Evolutionary conservation across 2,329 filamentous ascomycete species (phyloP).

Genomic region (Penicillium sp.): DNA sequence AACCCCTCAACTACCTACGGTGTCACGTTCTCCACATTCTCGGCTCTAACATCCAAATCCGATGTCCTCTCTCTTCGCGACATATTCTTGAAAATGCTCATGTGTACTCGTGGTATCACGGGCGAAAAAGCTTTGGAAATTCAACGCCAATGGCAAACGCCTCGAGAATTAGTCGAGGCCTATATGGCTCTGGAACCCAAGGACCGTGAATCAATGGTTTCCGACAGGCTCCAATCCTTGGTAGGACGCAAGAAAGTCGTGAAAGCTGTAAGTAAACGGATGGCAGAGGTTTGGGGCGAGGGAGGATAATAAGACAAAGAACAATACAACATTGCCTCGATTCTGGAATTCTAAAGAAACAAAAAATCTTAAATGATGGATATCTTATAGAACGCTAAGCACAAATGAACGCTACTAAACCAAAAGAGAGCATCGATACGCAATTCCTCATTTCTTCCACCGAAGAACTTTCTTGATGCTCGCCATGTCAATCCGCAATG

Average conservation of each 20-base stretch:
- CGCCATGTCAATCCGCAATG: conserved; percentile 51
- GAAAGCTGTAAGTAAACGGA: conserved; percentile 59
- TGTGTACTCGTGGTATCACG: conserved; percentile 69
- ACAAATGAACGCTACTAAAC: no score
- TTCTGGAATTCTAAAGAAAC: no score
- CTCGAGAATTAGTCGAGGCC: conserved; percentile 63
- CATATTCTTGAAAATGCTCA: conserved; percentile 76
- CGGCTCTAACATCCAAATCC: conserved; percentile 67
- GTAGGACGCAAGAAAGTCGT: conserved; percentile 64
- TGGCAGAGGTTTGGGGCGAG: conserved; percentile 65
- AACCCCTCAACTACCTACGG: conserved; percentile 49
- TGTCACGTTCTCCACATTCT: conserved; percentile 66
- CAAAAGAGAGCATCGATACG: no score
- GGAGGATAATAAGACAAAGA: conserved; percentile 8
- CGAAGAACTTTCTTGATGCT: conserved; percentile 18
- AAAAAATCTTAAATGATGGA: no score
- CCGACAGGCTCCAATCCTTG: conserved; percentile 50
- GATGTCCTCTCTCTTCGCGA: conserved; percentile 68
- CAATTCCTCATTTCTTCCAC: conserved; percentile 3
- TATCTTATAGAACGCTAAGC: no score
- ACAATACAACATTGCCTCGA: not conserved
- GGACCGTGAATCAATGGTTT: conserved; percentile 57
- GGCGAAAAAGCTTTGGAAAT: conserved; percentile 75
- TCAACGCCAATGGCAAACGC: conserved; percentile 71
- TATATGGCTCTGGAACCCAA: conserved; percentile 53